Evolutionary conservation across 345 rosid genomes (phyloP).

Genomic region (Balakata baccata): DNA sequence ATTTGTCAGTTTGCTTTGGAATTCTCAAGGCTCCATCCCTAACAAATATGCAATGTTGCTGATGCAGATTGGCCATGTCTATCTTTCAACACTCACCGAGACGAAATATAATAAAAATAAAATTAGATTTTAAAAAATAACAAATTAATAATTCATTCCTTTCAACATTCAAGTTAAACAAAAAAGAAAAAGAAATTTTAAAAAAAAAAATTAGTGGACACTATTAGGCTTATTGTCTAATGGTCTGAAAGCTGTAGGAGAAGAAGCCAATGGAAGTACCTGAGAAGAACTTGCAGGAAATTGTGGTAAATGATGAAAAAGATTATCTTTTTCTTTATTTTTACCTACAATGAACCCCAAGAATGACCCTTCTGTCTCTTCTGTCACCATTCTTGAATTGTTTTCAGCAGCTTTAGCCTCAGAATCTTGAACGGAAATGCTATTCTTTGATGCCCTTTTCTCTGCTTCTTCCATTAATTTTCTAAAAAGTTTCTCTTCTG

Average conservation of each 20-base stretch:
- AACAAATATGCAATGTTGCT: slow-evolving; percentile 2
- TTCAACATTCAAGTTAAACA: slow-evolving; percentile 14
- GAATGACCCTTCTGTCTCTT: slow-evolving; percentile 54
- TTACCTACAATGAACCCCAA: slow-evolving; percentile 49
- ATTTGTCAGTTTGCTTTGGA: slow-evolving; percentile 24
- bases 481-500: slow-evolving; percentile 73
- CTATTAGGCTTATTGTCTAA: slow-evolving; percentile 32
- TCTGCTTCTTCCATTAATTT: slow-evolving; percentile 60
- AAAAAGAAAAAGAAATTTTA: neutral
- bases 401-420: slow-evolving; percentile 20
- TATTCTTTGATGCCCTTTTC: slow-evolving; percentile 26
- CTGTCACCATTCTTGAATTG: slow-evolving; percentile 6
- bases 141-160: slow-evolving; percentile 8
- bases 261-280: slow-evolving; percentile 65
- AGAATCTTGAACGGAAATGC: slow-evolving; percentile 26
- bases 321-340: slow-evolving; percentile 35
- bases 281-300: slow-evolving; percentile 46
- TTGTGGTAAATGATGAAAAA: slow-evolving; percentile 36
- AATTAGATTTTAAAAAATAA: slow-evolving; percentile 10
- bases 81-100: neutral
- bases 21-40: slow-evolving; percentile 20
- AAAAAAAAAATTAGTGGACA: slow-evolving; percentile 25
- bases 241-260: slow-evolving; percentile 50
- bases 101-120: neutral
- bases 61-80: slow-evolving; percentile 12